phyloP scores from a whole-genome alignment of 23 red algal genomes.

The Gracilaria gracilis region DNA sequence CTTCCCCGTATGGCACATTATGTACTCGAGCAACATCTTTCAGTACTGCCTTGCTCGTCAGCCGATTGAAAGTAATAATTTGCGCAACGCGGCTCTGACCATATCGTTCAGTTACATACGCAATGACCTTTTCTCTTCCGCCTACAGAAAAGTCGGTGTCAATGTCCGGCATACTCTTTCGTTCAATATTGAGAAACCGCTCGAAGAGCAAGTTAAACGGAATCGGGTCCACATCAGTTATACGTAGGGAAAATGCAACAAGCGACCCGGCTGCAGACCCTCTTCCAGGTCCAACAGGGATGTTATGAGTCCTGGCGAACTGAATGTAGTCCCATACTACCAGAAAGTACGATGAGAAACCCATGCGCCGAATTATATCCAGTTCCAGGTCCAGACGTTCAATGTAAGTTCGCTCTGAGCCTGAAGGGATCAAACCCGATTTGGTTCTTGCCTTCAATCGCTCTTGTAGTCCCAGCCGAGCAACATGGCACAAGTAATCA shows the following conservation, averaged over 20 bases:
- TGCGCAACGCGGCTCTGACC: slow-evolving; percentile 88
- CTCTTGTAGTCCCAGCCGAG: slow-evolving; percentile 29
- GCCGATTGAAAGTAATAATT: slow-evolving; percentile 95
- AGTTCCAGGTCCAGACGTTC: slow-evolving; percentile 88
- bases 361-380: slow-evolving; percentile 80
- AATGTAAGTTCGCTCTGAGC: slow-evolving; percentile 59
- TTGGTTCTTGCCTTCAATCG: slow-evolving; percentile 33
- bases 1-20: slow-evolving; percentile 78
- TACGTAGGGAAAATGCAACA: slow-evolving; percentile 90
- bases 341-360: slow-evolving; percentile 95
- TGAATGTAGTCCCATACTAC: slow-evolving; percentile 96
- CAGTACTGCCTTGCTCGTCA: slow-evolving; percentile 88
- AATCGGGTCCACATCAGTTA: slow-evolving; percentile 96
- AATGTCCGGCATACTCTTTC: slow-evolving; percentile 94
- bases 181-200: slow-evolving; percentile 94
- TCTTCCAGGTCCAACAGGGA: slow-evolving; percentile 95
- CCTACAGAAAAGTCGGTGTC: slow-evolving; percentile 94
- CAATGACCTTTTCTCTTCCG: slow-evolving; percentile 88
- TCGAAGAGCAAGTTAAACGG: slow-evolving; percentile 92
- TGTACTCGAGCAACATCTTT: slow-evolving; percentile 94
- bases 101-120: slow-evolving; percentile 86
- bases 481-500: slow-evolving; percentile 53
- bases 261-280: slow-evolving; percentile 96
- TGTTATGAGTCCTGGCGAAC: slow-evolving; percentile 75
- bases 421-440: neutral